Evolutionary conservation across 306 rosid species (phyloP).

Genomic region (cucumber (Cucumis sativus)): Cucumber_9930_V3 NC_026656.2:734501-735000

Average conservation of each 20-base stretch:
- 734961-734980: slow-evolving; percentile 69
- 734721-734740: slow-evolving; percentile 48
- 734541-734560: background rate
- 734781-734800: slow-evolving; percentile 79
- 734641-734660: slow-evolving; percentile 33
- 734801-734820: slow-evolving; percentile 53
- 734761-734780: slow-evolving; percentile 52
- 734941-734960: slow-evolving; percentile 29
- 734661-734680: slow-evolving; percentile 58
- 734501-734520: background rate
- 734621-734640: background rate
- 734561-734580: background rate
- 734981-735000: slow-evolving; percentile 73
- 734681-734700: slow-evolving; percentile 73
- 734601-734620: background rate
- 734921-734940: slow-evolving; percentile 12
- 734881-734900: slow-evolving; percentile 61
- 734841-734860: slow-evolving; percentile 57
- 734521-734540: background rate
- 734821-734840: slow-evolving; percentile 81
- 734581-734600: background rate
- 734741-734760: slow-evolving; percentile 91
- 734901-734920: slow-evolving; percentile 33
- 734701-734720: slow-evolving; percentile 42
- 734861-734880: slow-evolving; percentile 70